These are phyloP conservation scores for Hypoxylon sp. DNA, from an alignment of 2,329 filamentous ascomycete species.

Conservation along the genomic window DNA sequence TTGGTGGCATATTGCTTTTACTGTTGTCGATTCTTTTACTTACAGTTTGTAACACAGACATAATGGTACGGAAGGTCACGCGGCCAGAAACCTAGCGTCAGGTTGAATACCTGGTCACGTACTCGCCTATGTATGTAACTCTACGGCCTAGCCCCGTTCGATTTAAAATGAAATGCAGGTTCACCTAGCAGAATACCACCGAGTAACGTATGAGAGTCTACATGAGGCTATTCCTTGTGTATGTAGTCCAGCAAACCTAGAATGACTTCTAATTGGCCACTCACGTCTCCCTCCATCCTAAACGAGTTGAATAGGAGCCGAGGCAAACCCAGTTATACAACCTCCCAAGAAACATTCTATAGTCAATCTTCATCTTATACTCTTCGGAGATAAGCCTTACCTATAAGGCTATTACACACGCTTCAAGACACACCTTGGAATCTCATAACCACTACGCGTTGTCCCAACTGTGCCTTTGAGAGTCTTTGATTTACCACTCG, in stretches of 20 bases:
- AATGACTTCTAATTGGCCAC: constrained; percentile 26
- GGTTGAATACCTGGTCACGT: constrained; percentile 32
- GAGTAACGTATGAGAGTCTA: constrained; percentile 28
- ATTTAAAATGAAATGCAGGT: constrained; percentile 38
- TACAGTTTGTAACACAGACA: constrained; percentile 22
- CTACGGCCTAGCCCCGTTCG: constrained; percentile 35
- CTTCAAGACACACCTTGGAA: background rate
- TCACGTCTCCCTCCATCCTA: constrained; percentile 6
- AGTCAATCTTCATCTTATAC: constrained; percentile 16
- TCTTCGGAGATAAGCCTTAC: constrained; percentile 16
- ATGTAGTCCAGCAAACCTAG: constrained; percentile 27
- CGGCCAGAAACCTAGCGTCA: constrained; percentile 41
- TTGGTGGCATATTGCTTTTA: constrained; percentile 38
- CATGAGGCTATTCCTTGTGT: constrained; percentile 14
- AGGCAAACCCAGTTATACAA: constrained; percentile 6
- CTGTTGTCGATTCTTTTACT: constrained; percentile 46
- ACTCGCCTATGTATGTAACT: constrained; percentile 37
- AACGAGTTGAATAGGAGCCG: constrained; percentile 13
- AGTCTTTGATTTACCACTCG: constrained; percentile 10
- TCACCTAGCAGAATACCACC: constrained; percentile 47
- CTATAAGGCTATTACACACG: constrained; percentile 4
- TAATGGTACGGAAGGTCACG: constrained; percentile 47
- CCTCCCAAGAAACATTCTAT: constrained; percentile 15
- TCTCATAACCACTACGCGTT: background rate
- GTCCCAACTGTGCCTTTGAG: background rate